A percentile compares a stretch with the other conserved stretches of the same genome.
Conservation (phyloP, 2,329 filamentous ascomycete genomes). For the Trichophyton rubrum region DNA sequence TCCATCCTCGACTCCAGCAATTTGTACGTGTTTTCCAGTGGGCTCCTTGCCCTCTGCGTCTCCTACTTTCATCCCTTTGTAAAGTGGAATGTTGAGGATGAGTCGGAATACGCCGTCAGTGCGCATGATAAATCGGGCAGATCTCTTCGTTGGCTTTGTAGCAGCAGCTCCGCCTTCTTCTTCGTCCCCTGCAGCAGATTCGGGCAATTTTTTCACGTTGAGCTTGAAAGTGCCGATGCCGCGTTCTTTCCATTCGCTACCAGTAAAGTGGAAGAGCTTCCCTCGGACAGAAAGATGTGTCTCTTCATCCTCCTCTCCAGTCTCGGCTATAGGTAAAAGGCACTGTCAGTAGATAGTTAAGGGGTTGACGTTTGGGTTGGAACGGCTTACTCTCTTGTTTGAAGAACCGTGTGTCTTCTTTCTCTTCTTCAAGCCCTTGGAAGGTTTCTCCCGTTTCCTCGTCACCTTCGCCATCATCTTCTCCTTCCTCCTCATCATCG, state of each 20-base stretch:
- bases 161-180: constrained; percentile 29
- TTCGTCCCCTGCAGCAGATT: constrained; percentile 42
- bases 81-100: constrained; percentile 71
- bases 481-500: constrained; percentile 37
- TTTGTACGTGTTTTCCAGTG: constrained; percentile 55
- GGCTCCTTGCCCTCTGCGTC: constrained; percentile 51
- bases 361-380: background rate
- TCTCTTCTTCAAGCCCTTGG: constrained; percentile 39
- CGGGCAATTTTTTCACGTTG: constrained; percentile 53
- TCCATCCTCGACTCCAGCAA: constrained; percentile 46
- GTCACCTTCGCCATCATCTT: constrained; percentile 25
- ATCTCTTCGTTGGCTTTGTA: constrained; percentile 24
- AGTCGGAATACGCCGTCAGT: constrained; percentile 81
- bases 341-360: background rate
- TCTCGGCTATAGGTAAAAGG: constrained; percentile 48
- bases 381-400: constrained; percentile 53
- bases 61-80: constrained; percentile 67
- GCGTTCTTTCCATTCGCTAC: constrained; percentile 75
- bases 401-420: constrained; percentile 38
- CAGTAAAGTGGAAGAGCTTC: constrained; percentile 71
- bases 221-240: constrained; percentile 74
- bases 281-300: constrained; percentile 65
- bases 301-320: constrained; percentile 72
- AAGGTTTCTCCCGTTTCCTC: constrained; percentile 36
- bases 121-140: constrained; percentile 70